Evolutionary conservation across 2,329 filamentous ascomycete genomes (phyloP), one percentile per base, ranked within the genome.

Genomic region (Aspergillus pseudoterreus): DNA sequence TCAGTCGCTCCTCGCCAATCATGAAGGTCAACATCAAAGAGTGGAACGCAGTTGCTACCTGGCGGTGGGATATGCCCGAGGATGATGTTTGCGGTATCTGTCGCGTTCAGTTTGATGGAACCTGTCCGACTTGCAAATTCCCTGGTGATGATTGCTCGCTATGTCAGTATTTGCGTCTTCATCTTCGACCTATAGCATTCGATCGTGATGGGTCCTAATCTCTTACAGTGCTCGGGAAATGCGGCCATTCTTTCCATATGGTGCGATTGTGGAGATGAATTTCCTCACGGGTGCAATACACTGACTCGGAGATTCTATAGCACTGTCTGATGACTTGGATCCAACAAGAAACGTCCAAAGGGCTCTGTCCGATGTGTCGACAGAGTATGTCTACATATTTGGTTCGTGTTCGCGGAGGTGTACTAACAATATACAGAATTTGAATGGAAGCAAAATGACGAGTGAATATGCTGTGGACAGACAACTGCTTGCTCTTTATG

Each of bases 21-120:
- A 99, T 99, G 94, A 97, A 96, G 75, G 90, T 97, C 76, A 94
- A 85, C 44, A 94, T 97, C 74, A 89, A 87, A 65, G 83, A 90
- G 68, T 97, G 92, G 90, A 87, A 94, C 65, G 88, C 91, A 4
- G 90, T 99, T 56, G 94, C 94, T 15, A 92, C 91, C 50, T 99
- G 94, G 94, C 86, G 90, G 58, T 99, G 94, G 94, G 90, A 97
- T 70, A 89, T 97, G 65, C 91, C 92, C 21, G 91, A 96, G 64
- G 92, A 96, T 75, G 92, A 99, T 69, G 92, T 97, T 57, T 99
- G 94, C 64, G 94, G 94, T 63, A 99, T 99, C 75, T 99, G 94
- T 74, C 92, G 95, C 69, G 92, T 95, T 56, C 89, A 96, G 65
- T 99, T 97, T 69, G 94, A 99, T 70, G 92, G 92, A 53, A 97